Evolutionary conservation across 208 protist genomes (phyloP).

Genomic region (Leishmania gerbilli): DNA sequence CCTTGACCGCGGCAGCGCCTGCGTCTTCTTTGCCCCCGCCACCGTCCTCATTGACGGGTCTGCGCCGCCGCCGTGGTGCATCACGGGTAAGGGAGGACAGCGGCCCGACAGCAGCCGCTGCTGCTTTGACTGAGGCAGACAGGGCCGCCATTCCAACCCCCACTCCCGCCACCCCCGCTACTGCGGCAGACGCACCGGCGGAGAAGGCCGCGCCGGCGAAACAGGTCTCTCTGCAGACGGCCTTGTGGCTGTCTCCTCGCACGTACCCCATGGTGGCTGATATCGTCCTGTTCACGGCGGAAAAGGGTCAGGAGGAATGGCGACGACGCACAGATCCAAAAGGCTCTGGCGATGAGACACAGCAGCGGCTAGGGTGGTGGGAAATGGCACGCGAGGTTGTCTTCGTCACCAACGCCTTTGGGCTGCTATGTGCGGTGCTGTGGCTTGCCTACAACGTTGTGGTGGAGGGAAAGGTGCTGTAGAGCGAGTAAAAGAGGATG

Average conservation of each 20-base stretch:
- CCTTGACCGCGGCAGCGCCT: not conserved
- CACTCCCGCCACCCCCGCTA: not conserved
- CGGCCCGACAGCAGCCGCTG: not conserved
- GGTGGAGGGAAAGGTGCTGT: constrained; percentile 25
- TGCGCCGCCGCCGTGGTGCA: constrained; percentile 9
- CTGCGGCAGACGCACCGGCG: not conserved
- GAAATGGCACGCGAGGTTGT: constrained; percentile 27
- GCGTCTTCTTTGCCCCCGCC: not conserved
- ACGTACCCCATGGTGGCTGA: constrained; percentile 38
- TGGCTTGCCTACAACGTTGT: constrained; percentile 38
- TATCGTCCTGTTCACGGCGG: constrained; percentile 24
- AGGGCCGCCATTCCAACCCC: not conserved
- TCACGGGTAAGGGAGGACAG: not conserved
- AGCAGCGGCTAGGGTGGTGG: constrained; percentile 18
- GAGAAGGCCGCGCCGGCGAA: not conserved
- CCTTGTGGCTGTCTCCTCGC: constrained; percentile 31
- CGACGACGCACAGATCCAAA: constrained; percentile 1
- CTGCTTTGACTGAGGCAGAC: not conserved
- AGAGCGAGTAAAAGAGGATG: not conserved
- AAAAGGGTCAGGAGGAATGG: constrained; percentile 32
- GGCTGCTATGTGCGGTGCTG: constrained; percentile 31
- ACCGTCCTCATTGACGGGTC: not conserved
- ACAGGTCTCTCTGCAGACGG: not conserved
- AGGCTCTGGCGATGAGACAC: constrained; percentile 9
- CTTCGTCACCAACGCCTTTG: constrained; percentile 37